phyloP scores from a whole-genome alignment of 352 stramenopile genomes.

The Salisapilia sapeloensis region DNA sequence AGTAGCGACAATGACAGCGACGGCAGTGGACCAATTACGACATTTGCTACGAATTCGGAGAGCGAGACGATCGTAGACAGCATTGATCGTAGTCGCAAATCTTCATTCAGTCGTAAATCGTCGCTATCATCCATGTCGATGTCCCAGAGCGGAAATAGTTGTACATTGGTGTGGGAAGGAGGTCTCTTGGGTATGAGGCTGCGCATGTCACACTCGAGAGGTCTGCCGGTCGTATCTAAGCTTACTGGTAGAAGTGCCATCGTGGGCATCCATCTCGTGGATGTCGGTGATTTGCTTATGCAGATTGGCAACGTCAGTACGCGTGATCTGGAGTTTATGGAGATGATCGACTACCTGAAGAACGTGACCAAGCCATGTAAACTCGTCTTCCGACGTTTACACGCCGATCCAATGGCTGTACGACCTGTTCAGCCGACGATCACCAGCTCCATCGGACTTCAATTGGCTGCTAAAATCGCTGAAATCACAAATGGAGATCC shows the following conservation, averaged over 20 bases:
- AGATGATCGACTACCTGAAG: slow-evolving; percentile 72
- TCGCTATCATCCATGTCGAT: slow-evolving; percentile 44
- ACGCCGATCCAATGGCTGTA: slow-evolving; percentile 57
- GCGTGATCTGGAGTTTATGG: slow-evolving; percentile 69
- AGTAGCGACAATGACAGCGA: slow-evolving; percentile 15
- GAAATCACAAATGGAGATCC: slow-evolving; percentile 50
- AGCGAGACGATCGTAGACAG: slow-evolving; percentile 42
- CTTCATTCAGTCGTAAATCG: too few species aligned
- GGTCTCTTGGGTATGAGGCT: slow-evolving; percentile 55
- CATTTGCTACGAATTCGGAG: slow-evolving; percentile 2
- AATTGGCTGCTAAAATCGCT: slow-evolving; percentile 59
- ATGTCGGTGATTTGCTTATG: slow-evolving; percentile 66
- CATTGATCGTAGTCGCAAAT: slow-evolving; percentile 58
- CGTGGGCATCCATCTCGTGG: slow-evolving; percentile 69
- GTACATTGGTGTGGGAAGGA: slow-evolving; percentile 71
- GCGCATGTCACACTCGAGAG: slow-evolving; percentile 62
- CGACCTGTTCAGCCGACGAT: slow-evolving; percentile 58
- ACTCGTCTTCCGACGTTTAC: slow-evolving; percentile 53
- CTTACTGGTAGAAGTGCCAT: slow-evolving; percentile 75
- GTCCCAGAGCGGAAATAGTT: slow-evolving; percentile 48
- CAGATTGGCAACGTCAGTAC: slow-evolving; percentile 51
- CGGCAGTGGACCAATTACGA: background rate
- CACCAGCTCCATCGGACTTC: slow-evolving; percentile 47
- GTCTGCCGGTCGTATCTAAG: slow-evolving; percentile 70
- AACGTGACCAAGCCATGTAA: slow-evolving; percentile 58